phyloP scores from a whole-genome alignment of 2,329 filamentous ascomycete genomes.

The Aspergillus viridinutans region DNA sequence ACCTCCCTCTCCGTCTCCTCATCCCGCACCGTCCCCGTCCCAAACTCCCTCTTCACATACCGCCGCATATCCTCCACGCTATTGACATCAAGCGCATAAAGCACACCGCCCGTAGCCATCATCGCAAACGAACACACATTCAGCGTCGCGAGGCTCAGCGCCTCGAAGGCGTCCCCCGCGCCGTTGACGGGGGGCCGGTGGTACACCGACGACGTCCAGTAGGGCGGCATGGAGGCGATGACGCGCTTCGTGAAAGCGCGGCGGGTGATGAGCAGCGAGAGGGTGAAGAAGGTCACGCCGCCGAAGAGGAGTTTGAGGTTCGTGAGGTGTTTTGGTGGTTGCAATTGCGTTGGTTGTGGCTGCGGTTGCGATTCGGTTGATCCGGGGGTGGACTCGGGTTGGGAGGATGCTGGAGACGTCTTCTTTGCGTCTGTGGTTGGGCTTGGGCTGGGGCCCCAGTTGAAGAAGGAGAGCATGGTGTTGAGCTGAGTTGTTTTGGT shows the following conservation, averaged over 20 bases:
- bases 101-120: constrained; percentile 66
- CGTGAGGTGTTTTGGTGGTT: constrained; percentile 15
- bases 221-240: constrained; percentile 60
- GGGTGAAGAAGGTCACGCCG: constrained; percentile 69
- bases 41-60: constrained; percentile 58
- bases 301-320: constrained; percentile 60
- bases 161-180: constrained; percentile 71
- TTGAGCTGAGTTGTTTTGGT: not conserved
- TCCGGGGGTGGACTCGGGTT: not conserved
- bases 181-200: constrained; percentile 53
- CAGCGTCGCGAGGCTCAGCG: constrained; percentile 78
- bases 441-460: not conserved
- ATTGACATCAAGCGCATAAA: constrained; percentile 75
- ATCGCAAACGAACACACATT: constrained; percentile 75
- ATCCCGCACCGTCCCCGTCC: constrained; percentile 51
- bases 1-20: constrained; percentile 50
- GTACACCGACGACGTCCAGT: constrained; percentile 56
- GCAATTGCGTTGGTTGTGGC: constrained; percentile 1
- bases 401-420: constrained; percentile 9
- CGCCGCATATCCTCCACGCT: constrained; percentile 60
- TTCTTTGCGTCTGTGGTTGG: constrained; percentile 1
- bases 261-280: constrained; percentile 67
- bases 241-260: constrained; percentile 65
- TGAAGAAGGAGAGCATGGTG: constrained; percentile 24
- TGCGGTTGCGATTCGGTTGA: constrained; percentile 5